A percentile compares a stretch with the other conserved stretches of the same genome.
phyloP scores from a whole-genome alignment of 2,329 filamentous ascomycete species.

The Xylariaceae sp. region DNA sequence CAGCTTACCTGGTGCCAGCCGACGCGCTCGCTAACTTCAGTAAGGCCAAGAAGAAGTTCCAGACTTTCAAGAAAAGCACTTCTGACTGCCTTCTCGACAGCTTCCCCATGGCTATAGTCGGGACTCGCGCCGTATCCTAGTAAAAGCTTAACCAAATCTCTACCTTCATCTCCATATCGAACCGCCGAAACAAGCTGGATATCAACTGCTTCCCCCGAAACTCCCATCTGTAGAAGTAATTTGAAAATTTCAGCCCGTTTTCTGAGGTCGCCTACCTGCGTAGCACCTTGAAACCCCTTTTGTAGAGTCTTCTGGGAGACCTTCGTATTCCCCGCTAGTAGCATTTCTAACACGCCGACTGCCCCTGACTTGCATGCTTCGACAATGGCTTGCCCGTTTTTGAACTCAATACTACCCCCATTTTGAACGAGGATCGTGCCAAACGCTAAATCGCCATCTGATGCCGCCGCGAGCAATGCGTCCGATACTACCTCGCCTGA shows the following conservation, averaged over 20 bases:
- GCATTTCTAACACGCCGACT: constrained; percentile 56
- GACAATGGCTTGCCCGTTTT: constrained; percentile 60
- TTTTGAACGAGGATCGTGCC: constrained; percentile 58
- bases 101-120: constrained; percentile 61
- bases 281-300: constrained; percentile 62
- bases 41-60: constrained; percentile 58
- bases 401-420: constrained; percentile 58
- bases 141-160: constrained; percentile 57
- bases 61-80: constrained; percentile 58
- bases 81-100: constrained; percentile 60
- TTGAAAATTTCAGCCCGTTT: constrained; percentile 58
- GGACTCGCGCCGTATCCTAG: constrained; percentile 60
- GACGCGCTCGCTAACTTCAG: constrained; percentile 47
- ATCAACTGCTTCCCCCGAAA: constrained; percentile 58
- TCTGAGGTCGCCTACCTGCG: constrained; percentile 57
- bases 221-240: constrained; percentile 57
- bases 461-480: constrained; percentile 57
- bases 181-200: constrained; percentile 60
- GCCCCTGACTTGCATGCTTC: constrained; percentile 61
- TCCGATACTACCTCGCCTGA: constrained; percentile 54
- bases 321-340: constrained; percentile 52
- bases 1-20: constrained; percentile 43
- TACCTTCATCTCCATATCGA: constrained; percentile 57
- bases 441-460: constrained; percentile 59
- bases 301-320: constrained; percentile 53